These are phyloP conservation scores for Phytophthora niederhauseri DNA, from an alignment of 352 stramenopile species.

Conservation along the genomic window DNA sequence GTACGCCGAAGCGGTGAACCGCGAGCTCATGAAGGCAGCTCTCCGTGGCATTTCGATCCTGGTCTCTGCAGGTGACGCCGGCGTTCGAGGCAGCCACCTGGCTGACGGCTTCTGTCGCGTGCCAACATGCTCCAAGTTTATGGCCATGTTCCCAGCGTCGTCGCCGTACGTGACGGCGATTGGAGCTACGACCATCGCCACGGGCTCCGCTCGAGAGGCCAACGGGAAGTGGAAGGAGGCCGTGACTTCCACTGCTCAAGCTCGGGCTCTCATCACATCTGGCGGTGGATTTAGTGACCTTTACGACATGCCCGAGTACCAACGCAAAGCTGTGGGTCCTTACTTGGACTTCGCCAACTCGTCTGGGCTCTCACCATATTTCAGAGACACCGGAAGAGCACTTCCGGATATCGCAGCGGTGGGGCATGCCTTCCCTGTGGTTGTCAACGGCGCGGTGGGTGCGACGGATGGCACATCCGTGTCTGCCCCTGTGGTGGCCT, in stretches of 20 bases:
- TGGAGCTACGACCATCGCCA: conserved; percentile 58
- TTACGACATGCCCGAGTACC: conserved; percentile 55
- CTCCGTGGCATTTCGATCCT: conserved; percentile 68
- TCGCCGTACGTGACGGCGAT: conserved; percentile 79
- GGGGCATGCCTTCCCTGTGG: conserved; percentile 67
- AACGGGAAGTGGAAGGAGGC: conserved; percentile 49
- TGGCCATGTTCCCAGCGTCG: conserved; percentile 72
- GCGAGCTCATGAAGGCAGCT: conserved; percentile 78
- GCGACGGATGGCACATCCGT: conserved; percentile 77
- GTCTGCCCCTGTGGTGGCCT: conserved; percentile 69
- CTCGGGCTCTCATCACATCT: conserved; percentile 70
- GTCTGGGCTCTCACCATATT: conserved; percentile 35
- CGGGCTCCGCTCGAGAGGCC: conserved; percentile 7
- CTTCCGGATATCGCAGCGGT: conserved; percentile 73
- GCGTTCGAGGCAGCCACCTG: conserved; percentile 60
- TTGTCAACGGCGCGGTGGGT: conserved; percentile 55
- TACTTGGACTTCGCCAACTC: conserved; percentile 44
- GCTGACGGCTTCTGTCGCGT: conserved; percentile 51
- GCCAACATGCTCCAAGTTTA: conserved; percentile 50
- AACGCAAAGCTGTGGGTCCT: conserved; percentile 40
- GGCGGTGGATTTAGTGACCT: conserved; percentile 74
- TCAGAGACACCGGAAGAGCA: conserved; percentile 52
- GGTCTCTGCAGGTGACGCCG: conserved; percentile 70
- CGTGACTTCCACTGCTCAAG: conserved; percentile 48
- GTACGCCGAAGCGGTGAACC: conserved; percentile 69